Evolutionary conservation across 2,329 filamentous ascomycete genomes (phyloP).

Genomic region (Aspergillus novofumigatus): DNA sequence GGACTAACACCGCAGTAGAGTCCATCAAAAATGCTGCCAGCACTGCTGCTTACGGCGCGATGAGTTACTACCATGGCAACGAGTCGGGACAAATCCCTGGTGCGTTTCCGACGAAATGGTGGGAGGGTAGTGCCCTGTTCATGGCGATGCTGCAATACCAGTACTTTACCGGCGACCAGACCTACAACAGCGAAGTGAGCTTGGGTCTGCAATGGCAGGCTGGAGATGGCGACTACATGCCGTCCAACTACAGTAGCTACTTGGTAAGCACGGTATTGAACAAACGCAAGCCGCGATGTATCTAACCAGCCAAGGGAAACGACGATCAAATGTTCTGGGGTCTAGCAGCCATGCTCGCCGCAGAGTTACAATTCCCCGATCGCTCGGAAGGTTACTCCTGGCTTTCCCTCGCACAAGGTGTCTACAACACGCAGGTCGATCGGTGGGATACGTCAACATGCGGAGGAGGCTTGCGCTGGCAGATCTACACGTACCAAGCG

Average conservation of each 20-base stretch:
- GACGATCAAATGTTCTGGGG: conserved; percentile 71
- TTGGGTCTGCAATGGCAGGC: conserved; percentile 31
- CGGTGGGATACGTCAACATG: conserved; percentile 69
- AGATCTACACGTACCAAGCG: conserved; percentile 73
- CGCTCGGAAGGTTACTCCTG: conserved; percentile 43
- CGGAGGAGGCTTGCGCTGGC: conserved; percentile 72
- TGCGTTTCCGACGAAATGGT: conserved; percentile 68
- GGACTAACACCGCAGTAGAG: conserved; percentile 18
- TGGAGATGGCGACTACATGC: conserved; percentile 36
- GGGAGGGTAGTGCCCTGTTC: conserved; percentile 67
- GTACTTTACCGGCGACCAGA: conserved; percentile 61
- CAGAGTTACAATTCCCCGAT: conserved; percentile 61
- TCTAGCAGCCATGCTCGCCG: conserved; percentile 63
- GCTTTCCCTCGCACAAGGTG: conserved; percentile 61
- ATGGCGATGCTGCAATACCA: conserved; percentile 67
- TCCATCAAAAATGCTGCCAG: conserved; percentile 44
- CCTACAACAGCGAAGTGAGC: conserved; percentile 58
- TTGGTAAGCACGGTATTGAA: conserved; percentile 10
- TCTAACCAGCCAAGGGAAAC: conserved; percentile 48
- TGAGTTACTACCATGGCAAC: conserved; percentile 52
- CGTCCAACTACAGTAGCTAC: conserved; percentile 34
- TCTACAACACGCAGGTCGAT: conserved; percentile 65
- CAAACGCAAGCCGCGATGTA: background rate
- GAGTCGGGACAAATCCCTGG: conserved; percentile 49
- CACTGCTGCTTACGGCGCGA: conserved; percentile 46